Evolutionary conservation across 495 filamentous ascomycete species (phyloP).

Genomic region (Platismatia glauca): DNA sequence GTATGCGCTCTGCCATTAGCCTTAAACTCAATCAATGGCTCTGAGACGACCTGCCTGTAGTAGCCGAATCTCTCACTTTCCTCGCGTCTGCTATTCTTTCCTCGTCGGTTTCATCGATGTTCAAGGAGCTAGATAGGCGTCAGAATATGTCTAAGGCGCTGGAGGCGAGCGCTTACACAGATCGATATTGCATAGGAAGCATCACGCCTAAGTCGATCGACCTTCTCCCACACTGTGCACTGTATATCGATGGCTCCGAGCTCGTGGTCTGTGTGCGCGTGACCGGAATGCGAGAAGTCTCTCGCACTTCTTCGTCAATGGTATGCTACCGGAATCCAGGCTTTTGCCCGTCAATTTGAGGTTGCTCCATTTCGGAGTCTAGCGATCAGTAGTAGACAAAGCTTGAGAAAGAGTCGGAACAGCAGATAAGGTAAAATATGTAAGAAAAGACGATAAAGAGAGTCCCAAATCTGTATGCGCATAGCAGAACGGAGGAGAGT

Average conservation of each 20-base stretch:
- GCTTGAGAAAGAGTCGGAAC: background rate
- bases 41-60: background rate
- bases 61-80: background rate
- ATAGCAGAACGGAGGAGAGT: background rate
- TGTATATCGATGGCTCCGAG: background rate
- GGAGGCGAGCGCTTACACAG: background rate
- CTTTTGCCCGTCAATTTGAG: background rate
- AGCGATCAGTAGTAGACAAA: background rate
- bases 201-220: background rate
- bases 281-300: background rate
- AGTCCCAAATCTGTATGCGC: background rate
- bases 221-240: background rate
- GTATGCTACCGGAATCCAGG: slow-evolving; percentile 2
- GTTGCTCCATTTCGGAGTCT: background rate
- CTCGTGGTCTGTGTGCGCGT: background rate
- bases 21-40: background rate
- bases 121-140: background rate
- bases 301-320: slow-evolving; percentile 4
- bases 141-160: background rate
- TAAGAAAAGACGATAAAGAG: background rate
- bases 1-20: background rate
- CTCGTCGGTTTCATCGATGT: slow-evolving; percentile 3
- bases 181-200: slow-evolving; percentile 4
- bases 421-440: background rate
- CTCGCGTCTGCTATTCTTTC: background rate